Percentiles rank a stretch among this genome's conserved stretches.
Conservation (phyloP, 179 eudicot species). For the Spinacia oleracea region DNA sequence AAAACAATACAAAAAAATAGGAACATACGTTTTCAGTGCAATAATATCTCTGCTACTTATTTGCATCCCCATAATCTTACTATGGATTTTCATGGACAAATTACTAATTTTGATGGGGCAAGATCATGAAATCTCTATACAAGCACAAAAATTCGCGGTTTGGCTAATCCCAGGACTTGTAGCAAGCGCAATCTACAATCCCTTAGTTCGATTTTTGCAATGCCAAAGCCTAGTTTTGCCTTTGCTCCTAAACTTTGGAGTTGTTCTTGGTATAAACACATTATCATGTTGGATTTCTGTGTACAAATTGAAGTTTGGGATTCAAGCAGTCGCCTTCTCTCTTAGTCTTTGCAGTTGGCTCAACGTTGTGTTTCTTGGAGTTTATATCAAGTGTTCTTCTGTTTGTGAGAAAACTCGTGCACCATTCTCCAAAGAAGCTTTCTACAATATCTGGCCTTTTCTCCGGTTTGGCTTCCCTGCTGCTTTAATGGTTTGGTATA, state of each 20-base stretch:
- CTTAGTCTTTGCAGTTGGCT: conserved; percentile 21
- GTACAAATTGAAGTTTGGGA: conserved; percentile 16
- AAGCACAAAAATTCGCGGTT: conserved; percentile 21
- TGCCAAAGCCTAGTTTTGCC: conserved; percentile 29
- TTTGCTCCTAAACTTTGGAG: conserved; percentile 7
- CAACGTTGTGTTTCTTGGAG: conserved; percentile 21
- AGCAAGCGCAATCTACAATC: conserved; percentile 14
- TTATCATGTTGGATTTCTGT: conserved; percentile 27
- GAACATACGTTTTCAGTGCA: conserved; percentile 21
- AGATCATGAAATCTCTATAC: conserved; percentile 26
- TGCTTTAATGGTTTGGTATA: conserved; percentile 33
- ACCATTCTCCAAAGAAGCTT: conserved; percentile 18
- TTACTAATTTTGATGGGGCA: conserved; percentile 25
- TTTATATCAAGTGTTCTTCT: conserved; percentile 27
- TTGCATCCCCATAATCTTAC: conserved; percentile 26
- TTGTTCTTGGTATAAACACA: conserved; percentile 9
- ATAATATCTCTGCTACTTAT: conserved; percentile 14
- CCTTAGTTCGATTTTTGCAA: conserved; percentile 26
- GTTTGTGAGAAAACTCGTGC: conserved; percentile 27
- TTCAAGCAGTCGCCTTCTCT: conserved; percentile 23
- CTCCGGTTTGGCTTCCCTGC: conserved; percentile 32
- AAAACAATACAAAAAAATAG: conserved; percentile 26
- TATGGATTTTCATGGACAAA: conserved; percentile 30
- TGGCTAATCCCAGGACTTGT: conserved; percentile 27
- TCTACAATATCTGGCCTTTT: conserved; percentile 17